Base-by-base conservation (phyloP, 108 stramenopile species). In the Cyclotella sp. region DNA sequence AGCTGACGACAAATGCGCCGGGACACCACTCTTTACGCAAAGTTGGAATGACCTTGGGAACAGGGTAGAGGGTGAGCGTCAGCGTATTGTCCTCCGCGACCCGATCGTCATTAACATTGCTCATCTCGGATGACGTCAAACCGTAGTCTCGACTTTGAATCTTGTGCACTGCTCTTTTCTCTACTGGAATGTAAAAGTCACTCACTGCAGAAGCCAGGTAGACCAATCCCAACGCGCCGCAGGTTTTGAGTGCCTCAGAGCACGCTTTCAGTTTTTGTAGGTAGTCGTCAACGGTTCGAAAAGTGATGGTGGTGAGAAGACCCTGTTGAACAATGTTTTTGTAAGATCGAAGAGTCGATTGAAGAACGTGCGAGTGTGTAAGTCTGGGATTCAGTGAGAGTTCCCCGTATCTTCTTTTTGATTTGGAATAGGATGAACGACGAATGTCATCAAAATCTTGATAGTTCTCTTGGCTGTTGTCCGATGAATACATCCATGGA, bases 181-280 rank as follows among this genome's bases (percentile, higher is more conserved):
- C 78, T n/a, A 62, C 43, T 16, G 98, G 98, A 40, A 98, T 74
- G 79, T 97, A 95, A 84, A 98, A 99, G 77, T 99, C 99, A 68
- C 88, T 90, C 40, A 99, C 99, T 7, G 99, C 99, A 15, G 97
- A 97, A 11, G 98, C 96, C 22, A 98, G 82, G 76, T 91, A 97
- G 41, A 96, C 70, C 55, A 97, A 67, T 18, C 79, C 93, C 39
- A 92, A 76, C 15, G 93, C 80, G 15, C 86, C 86, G 59, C 78
- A 75, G 53, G 79, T 79, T 14, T 65, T 68, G 40, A 95, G 27
- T n/a, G 87, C 70, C 24, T 73, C 70, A 44, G 85, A 83, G 68
- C 83, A 88, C 34, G 86, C 40, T 73, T 94, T 73, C 13, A 97
- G 82, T 74, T 85, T 86, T 53, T 84, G 79, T 53, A 98, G 78